Evolutionary conservation across 768 basidiomycete species (phyloP).

Genomic region (Pleurotus tuoliensis): DNA sequence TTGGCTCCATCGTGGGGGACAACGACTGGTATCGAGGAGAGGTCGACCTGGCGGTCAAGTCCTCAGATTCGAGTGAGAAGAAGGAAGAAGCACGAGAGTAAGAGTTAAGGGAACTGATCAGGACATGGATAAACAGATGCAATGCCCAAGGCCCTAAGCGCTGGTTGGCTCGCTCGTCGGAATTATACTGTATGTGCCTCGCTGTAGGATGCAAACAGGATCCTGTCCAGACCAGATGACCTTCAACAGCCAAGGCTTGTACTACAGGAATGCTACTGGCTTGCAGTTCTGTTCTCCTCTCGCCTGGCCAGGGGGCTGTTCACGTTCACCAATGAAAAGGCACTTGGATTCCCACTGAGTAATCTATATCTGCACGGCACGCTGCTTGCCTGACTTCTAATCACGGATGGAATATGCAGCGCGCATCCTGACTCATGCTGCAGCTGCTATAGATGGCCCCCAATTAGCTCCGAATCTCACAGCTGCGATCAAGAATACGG

Average conservation of each 20-base stretch:
- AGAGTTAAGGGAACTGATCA: constrained; percentile 19
- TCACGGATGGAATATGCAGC: constrained; percentile 3
- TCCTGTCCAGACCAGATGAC: constrained; percentile 1
- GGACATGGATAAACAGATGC: constrained; percentile 18
- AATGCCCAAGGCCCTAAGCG: constrained; percentile 7
- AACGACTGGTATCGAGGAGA: constrained; percentile 8
- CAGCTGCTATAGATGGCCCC: neutral
- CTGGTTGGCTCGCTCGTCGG: neutral
- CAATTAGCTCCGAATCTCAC: neutral
- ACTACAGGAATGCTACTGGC: too few species aligned
- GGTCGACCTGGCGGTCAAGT: neutral
- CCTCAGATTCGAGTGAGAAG: constrained; percentile 13
- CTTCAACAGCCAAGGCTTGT: neutral
- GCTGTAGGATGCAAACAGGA: neutral
- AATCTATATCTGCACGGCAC: neutral
- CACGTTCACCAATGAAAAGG: neutral
- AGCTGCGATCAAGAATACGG: neutral
- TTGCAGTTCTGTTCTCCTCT: neutral
- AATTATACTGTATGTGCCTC: constrained; percentile 7
- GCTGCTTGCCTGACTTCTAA: constrained; percentile 5
- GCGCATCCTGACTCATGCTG: constrained; percentile 5
- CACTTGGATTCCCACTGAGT: too few species aligned
- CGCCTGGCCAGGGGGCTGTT: neutral
- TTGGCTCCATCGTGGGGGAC: constrained; percentile 31
- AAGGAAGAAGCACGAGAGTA: constrained; percentile 12